Evolutionary conservation across 768 basidiomycete species (phyloP), one percentile per base, ranked within the genome.

Genomic region (Psilocybe azurescens): DNA sequence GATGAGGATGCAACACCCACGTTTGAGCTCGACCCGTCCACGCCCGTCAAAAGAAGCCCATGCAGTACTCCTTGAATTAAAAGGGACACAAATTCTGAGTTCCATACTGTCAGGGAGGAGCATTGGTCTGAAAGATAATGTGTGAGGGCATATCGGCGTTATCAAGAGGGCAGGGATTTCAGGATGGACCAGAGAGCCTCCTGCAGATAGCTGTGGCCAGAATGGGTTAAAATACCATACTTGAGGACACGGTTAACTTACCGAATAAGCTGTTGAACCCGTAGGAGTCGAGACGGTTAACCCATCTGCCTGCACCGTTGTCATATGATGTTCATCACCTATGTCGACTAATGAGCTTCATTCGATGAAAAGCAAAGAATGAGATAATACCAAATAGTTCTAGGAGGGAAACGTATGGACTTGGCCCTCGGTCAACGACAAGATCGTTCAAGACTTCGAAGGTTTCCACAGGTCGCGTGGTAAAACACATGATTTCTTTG

Each of bases 41-140:
- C 97, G 88, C 20, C 97, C 97, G 71, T 99, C 97, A 73, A 99
- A 99, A 20, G 94, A 96, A 8, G 93, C 97, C 97, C 97, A 99
- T 7, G 97, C 97, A 0, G 97, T 99, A 70, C 95, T 97, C 49
- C 97, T 83, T 24, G 95, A 97, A 75, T 99, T 98, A 80, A 94
- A 99, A 8, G 97, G 97, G n/a, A 99, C 97, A 69, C 97, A 98
- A 36, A 99, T 94, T 3, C 97, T 89, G 41, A 99, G 83, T 70
- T 99, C 97, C 95, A 99, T 98, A 70, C 91, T 96, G 72, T 99
- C 97, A 6, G 97, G 97, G 24, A 99, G 81, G 5, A 99, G 86
- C 96, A 99, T 99, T 3, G 97, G 97, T 48, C 97, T 87, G 85
- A 99, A 99, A 29, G 96, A 98, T 13, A 99, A 85, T 0, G 97